Evolutionary conservation across 495 filamentous ascomycete genomes (phyloP).

Genomic region (Penicillium samsonianum): DNA sequence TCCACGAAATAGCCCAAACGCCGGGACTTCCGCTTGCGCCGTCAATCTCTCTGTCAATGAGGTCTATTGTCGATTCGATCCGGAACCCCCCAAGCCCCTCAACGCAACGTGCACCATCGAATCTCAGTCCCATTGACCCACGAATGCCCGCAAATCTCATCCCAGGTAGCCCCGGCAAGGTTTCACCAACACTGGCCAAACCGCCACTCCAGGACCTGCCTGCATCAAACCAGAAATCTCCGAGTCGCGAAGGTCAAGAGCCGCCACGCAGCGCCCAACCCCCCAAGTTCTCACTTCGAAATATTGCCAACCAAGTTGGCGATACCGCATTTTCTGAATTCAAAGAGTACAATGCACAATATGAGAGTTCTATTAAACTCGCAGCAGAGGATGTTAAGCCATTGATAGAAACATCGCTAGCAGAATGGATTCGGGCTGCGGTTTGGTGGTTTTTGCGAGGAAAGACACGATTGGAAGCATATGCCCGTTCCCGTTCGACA

Average conservation of each 20-base stretch:
- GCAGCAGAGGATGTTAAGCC: constrained; percentile 72
- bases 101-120: constrained; percentile 12
- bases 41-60: constrained; percentile 22
- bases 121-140: constrained; percentile 29
- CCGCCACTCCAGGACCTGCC: constrained; percentile 9
- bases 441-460: constrained; percentile 90
- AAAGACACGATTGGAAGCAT: constrained; percentile 67
- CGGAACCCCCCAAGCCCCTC: constrained; percentile 25
- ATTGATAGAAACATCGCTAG: constrained; percentile 54
- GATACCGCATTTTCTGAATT: constrained; percentile 71
- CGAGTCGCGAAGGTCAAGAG: constrained; percentile 26
- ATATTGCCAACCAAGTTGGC: constrained; percentile 46
- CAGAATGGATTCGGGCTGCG: constrained; percentile 68
- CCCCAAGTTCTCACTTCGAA: constrained; percentile 44
- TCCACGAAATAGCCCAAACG: constrained; percentile 34
- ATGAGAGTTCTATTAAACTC: constrained; percentile 66
- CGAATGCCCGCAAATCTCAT: constrained; percentile 26
- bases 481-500: constrained; percentile 61
- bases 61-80: constrained; percentile 32
- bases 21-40: constrained; percentile 28
- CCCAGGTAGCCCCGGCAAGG: constrained; percentile 23
- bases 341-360: constrained; percentile 61
- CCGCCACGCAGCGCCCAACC: constrained; percentile 33
- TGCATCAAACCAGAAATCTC: constrained; percentile 14
- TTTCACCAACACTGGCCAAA: constrained; percentile 21